Evolutionary conservation across 2,329 filamentous ascomycete genomes (phyloP), one percentile per base, ranked within the genome.

Genomic region (Diaporthe nobilis): DNA sequence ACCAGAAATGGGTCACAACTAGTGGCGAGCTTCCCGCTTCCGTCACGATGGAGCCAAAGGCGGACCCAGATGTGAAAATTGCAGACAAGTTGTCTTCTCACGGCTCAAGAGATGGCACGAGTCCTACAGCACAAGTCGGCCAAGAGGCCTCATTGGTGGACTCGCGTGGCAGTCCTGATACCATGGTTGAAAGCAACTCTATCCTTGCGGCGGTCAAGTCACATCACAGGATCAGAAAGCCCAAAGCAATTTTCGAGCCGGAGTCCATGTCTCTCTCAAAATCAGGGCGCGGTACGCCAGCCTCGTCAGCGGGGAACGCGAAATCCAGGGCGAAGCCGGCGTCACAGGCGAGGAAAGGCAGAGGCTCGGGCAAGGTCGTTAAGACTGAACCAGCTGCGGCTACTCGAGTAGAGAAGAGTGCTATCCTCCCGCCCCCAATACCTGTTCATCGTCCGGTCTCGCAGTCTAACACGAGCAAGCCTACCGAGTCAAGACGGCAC

Each of bases 201-300:
- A 90, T 90, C n/a, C 81, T 87, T 5, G 84, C 85, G 12, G 86
- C 88, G 1, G 88, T 90, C 75, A 90, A 90, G 79, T 82, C 83
- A 13, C 86, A 88, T 53, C 85, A 85, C 8, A 85, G 87, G 31
- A 82, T 85, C 53, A 84, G 88, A 75, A 89, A 87, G 79, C 85
- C 85, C 20, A 89, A 88, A 79, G 84, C 82, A 78, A 85, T 88
- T 71, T 74, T 67, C 20, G 76, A 75, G 34, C 37, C 71, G 25
- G 51, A 70, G n/a, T 42, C 61, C 10, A 28, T 51, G 9, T 58
- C 71, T 15, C 13, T 72, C 53, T 34, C 51, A 10, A 37, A 68
- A 25, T 51, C 75, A 60, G 68, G 68, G 39, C 49, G 70, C 25
- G 73, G 63, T 1, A 73, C 57, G 31, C 49, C 49, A 12, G 39